Conservation (phyloP, 768 basidiomycete genomes). For the Macrolepiota albuminosa region DNA sequence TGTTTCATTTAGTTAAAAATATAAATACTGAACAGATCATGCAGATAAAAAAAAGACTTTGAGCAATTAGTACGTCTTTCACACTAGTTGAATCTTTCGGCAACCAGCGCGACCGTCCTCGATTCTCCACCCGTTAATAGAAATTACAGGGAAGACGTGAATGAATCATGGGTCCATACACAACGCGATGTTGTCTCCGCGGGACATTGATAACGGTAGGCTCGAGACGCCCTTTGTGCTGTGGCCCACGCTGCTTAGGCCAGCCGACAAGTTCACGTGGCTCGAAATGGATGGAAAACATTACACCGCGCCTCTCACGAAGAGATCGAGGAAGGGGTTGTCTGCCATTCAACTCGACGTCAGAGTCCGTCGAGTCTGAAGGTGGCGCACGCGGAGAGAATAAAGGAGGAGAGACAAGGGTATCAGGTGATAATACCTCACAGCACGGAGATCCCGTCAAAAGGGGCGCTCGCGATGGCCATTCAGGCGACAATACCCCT, state of each 20-base stretch:
- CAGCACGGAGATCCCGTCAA: background rate
- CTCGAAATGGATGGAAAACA: background rate
- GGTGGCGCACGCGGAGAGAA: background rate
- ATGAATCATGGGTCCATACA: background rate
- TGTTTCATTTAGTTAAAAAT: no score
- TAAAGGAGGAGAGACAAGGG: background rate
- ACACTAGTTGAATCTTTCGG: background rate
- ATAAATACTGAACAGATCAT: no score
- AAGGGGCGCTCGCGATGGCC: background rate
- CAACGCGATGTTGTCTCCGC: background rate
- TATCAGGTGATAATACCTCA: background rate
- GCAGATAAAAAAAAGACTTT: no score
- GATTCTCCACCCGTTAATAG: background rate
- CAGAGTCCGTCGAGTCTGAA: background rate
- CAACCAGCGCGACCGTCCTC: background rate
- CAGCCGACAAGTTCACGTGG: background rate
- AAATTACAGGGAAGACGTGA: background rate
- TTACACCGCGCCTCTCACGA: background rate
- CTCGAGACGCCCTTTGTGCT: background rate
- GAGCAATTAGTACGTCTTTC: no score
- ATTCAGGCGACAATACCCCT: background rate
- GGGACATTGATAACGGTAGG: background rate
- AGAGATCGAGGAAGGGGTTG: background rate
- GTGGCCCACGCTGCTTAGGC: background rate
- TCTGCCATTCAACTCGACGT: no score